Conservation (phyloP, 257 asterid genomes). For the Galeopsis tetrahit region DNA sequence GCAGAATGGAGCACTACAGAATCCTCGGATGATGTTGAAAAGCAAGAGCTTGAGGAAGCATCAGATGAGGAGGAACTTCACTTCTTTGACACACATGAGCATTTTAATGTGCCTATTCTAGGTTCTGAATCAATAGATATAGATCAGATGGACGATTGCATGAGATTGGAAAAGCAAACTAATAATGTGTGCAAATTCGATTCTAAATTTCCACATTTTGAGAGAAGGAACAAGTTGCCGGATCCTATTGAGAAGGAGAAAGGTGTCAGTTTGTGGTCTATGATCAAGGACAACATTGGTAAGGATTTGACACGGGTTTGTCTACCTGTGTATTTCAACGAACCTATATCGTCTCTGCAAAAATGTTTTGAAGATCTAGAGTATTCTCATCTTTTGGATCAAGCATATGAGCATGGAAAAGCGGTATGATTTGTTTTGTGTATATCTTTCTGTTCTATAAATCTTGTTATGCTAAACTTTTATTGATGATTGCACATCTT, state of each 20-base stretch:
- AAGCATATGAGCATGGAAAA: constrained; percentile 87
- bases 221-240: constrained; percentile 82
- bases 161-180: constrained; percentile 36
- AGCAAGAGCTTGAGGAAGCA: constrained; percentile 85
- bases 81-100: constrained; percentile 73
- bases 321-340: constrained; percentile 92
- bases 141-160: constrained; percentile 46
- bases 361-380: constrained; percentile 91
- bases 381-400: constrained; percentile 88
- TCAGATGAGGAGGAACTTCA: constrained; percentile 83
- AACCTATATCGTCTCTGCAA: constrained; percentile 89
- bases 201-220: constrained; percentile 44
- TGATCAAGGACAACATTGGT: constrained; percentile 96
- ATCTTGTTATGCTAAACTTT: neutral
- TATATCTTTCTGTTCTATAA: constrained; percentile 6
- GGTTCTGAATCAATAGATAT: constrained; percentile 42
- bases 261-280: constrained; percentile 92
- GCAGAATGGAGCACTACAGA: constrained; percentile 97
- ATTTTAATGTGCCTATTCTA: constrained; percentile 52
- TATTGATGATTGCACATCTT: constrained; percentile 9
- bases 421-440: constrained; percentile 55
- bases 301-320: constrained; percentile 91
- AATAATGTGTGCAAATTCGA: constrained; percentile 31
- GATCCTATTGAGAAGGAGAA: constrained; percentile 95
- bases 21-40: constrained; percentile 93